Evolutionary conservation across 129 eudicot genomes (phyloP).

Genomic region (Pittosporum tobira): DNA sequence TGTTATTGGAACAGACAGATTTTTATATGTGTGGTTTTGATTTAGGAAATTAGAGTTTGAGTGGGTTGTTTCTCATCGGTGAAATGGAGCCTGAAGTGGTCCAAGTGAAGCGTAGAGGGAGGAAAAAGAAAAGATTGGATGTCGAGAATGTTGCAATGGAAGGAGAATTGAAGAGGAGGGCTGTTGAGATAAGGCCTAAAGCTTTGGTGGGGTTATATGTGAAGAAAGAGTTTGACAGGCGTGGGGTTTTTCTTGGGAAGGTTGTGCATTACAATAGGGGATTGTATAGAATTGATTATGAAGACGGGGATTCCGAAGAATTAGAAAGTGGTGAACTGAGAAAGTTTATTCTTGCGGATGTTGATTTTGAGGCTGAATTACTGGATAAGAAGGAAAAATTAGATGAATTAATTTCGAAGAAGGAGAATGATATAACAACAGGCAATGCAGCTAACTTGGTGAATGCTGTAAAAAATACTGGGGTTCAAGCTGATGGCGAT

Average conservation of each 20-base stretch:
- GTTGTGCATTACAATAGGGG: conserved; percentile 60
- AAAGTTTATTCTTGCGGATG: conserved; percentile 39
- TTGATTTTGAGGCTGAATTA: conserved; percentile 38
- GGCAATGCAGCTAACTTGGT: conserved; percentile 16
- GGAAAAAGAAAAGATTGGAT: conserved; percentile 46
- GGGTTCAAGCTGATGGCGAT: conserved; percentile 28
- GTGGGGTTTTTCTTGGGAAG: conserved; percentile 69
- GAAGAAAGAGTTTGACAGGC: conserved; percentile 68
- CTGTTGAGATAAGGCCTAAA: conserved; percentile 28
- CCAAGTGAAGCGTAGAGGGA: conserved; percentile 48
- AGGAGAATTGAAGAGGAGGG: conserved; percentile 24
- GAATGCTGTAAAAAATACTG: conserved; percentile 25
- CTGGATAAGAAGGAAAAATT: conserved; percentile 37
- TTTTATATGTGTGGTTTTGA: not conserved
- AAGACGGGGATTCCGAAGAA: conserved; percentile 97
- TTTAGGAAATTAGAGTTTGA: conserved; percentile 1
- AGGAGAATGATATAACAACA: not conserved
- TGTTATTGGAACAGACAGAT: not conserved
- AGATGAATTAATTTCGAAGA: conserved; percentile 39
- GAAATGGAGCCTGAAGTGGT: conserved; percentile 59
- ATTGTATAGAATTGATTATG: conserved; percentile 80
- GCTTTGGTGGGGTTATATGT: conserved; percentile 68
- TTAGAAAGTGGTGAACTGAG: conserved; percentile 63
- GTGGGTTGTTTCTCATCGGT: conserved; percentile 27
- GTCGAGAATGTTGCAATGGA: conserved; percentile 27